Evolutionary conservation across 2,329 filamentous ascomycete species (phyloP), one percentile per base, ranked within the genome.

Genomic region (Didymella arachidicola): DNA sequence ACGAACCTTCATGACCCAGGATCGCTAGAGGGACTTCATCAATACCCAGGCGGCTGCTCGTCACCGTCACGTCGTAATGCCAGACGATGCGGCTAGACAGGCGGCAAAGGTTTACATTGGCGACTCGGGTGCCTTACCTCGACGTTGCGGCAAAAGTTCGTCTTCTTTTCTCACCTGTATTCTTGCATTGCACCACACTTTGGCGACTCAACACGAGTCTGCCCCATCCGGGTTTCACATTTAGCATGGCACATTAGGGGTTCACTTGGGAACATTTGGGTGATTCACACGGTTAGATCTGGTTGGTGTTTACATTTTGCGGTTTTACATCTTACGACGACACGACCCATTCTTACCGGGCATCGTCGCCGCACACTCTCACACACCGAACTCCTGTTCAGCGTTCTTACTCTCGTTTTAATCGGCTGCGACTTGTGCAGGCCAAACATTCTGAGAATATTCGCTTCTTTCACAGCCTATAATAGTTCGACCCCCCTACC

Each of bases 351-450:
- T 50, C 42, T 59, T 63, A 69, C 58, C 67, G 68, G 71, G 66
- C 65, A 70, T 65, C 62, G 62, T 72, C 70, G 70, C 70, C 72
- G 71, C 64, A 69, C 60, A 56, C 61, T 58, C 51, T 53, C 53
- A 51, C 46, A 53, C 45, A 46, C 57, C 51, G 32, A 54, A 55
- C 53, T 46, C 53, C 58, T 42, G 58, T 64, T 67, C 72, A 72
- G 71, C 66, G 67, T 75, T 74, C 64, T 63, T 75, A 76, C 74
- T 61, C 71, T 77, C 74, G 72, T 77, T 77, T 72, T 77, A 77
- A 77, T 77, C 54, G 62, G 67, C 64, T 49, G 63, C 61, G 36
- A 34, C 34, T 48, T 49, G 29, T 41, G 61, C 57, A 50, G 51
- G 55, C 65, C 62, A 60, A 45, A 59, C 62, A 66, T 73, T 73